Conservation (phyloP, 768 basidiomycete species). For the Termitomyces sp. region DNA sequence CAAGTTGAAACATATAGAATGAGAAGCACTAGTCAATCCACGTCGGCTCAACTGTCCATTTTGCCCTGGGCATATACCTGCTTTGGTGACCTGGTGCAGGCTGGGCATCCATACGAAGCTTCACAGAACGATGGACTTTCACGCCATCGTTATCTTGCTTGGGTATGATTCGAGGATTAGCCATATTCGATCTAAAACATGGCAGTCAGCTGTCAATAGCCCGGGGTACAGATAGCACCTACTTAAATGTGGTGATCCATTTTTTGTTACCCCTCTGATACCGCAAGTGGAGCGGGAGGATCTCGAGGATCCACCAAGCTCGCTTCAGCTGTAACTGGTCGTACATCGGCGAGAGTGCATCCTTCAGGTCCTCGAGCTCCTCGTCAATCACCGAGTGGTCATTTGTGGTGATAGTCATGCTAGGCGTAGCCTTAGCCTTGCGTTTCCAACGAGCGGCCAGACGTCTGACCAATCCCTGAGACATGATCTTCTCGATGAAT, state of each 20-base stretch:
- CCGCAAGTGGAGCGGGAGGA: slow-evolving; percentile 33
- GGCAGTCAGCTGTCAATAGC: neutral
- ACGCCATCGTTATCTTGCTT: slow-evolving; percentile 34
- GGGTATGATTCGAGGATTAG: slow-evolving; percentile 36
- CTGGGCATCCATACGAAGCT: slow-evolving; percentile 50
- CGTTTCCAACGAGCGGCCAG: neutral
- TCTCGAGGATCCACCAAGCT: slow-evolving; percentile 62
- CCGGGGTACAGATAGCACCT: neutral
- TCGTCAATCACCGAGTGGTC: slow-evolving; percentile 24
- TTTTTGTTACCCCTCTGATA: slow-evolving; percentile 30
- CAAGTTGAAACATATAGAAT: too few relatives aligned
- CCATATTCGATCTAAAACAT: slow-evolving; percentile 16
- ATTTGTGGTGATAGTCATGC: neutral
- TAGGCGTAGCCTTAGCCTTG: slow-evolving; percentile 15
- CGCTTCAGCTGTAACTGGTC: slow-evolving; percentile 43
- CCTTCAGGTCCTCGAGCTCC: slow-evolving; percentile 52
- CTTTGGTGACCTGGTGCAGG: slow-evolving; percentile 20
- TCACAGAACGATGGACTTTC: slow-evolving; percentile 48
- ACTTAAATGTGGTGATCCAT: slow-evolving; percentile 18
- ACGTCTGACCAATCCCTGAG: neutral
- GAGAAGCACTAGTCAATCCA: slow-evolving; percentile 12
- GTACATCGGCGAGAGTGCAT: slow-evolving; percentile 45
- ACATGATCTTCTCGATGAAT: neutral
- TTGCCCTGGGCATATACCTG: slow-evolving; percentile 23
- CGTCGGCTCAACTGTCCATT: too few relatives aligned